These are phyloP conservation scores for Dissophora globulifera DNA, from an alignment of 192 early-diverging fungal species.

Conservation along the genomic window DNA sequence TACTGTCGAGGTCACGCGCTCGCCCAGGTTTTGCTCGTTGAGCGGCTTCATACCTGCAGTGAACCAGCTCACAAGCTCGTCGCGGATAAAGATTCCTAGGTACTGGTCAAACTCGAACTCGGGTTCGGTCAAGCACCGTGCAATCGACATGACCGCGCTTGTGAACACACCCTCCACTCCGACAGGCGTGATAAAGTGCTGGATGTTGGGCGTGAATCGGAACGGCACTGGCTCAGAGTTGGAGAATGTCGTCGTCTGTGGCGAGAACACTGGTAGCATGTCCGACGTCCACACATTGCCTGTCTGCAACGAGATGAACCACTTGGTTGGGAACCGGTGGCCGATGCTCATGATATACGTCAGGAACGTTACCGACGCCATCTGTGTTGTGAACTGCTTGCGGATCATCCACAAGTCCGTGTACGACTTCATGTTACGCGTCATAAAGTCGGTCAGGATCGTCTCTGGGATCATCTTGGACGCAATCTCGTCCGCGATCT, in stretches of 20 bases:
- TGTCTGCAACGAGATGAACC: slow-evolving; percentile 84
- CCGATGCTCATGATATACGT: slow-evolving; percentile 91
- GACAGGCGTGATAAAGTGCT: slow-evolving; percentile 92
- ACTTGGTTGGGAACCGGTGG: slow-evolving; percentile 88
- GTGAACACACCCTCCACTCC: slow-evolving; percentile 95
- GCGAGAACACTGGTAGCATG: slow-evolving; percentile 74
- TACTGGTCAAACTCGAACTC: slow-evolving; percentile 94
- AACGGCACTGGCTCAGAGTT: slow-evolving; percentile 94
- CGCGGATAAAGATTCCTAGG: slow-evolving; percentile 92
- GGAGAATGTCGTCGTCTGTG: slow-evolving; percentile 61
- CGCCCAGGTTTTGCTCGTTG: slow-evolving; percentile 71
- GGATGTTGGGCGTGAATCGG: slow-evolving; percentile 97
- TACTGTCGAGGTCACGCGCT: slow-evolving; percentile 76
- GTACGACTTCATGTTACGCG: slow-evolving; percentile 75
- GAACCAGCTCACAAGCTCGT: slow-evolving; percentile 90
- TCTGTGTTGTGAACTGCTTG: slow-evolving; percentile 93
- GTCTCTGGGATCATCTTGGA: slow-evolving; percentile 86
- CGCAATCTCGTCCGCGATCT: slow-evolving; percentile 89
- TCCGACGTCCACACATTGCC: slow-evolving; percentile 92
- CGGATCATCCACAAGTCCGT: slow-evolving; percentile 94
- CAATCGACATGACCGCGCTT: slow-evolving; percentile 85
- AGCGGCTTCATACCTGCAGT: slow-evolving; percentile 67
- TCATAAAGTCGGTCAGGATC: slow-evolving; percentile 87
- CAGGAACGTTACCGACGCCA: slow-evolving; percentile 91
- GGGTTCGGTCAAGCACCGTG: slow-evolving; percentile 81